Percentiles rank a stretch among this genome's conserved stretches.
phyloP scores from a whole-genome alignment of 306 rosid species.

The Styphnolobium japonicum region DNA sequence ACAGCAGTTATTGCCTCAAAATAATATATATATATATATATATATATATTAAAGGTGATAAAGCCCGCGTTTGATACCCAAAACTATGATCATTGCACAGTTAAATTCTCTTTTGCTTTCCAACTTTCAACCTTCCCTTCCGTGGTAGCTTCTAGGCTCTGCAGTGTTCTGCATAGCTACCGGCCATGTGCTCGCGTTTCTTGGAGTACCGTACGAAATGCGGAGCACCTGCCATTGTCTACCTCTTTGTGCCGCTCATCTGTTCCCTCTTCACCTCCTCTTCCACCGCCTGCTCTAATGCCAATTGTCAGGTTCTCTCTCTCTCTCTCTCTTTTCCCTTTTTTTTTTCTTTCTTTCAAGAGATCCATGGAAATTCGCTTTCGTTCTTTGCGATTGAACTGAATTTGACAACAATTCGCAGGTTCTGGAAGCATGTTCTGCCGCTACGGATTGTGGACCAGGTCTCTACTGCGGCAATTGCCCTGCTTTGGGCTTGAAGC shows the following conservation, averaged over 20 bases:
- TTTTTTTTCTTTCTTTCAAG: background rate
- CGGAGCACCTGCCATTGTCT: conserved; percentile 26
- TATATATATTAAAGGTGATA: too few relatives aligned
- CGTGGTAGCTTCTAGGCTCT: background rate
- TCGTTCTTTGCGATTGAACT: conserved; percentile 25
- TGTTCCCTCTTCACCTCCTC: conserved; percentile 27
- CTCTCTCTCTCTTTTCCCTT: background rate
- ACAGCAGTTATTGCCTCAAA: background rate
- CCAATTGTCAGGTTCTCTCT: conserved; percentile 74
- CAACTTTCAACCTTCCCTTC: background rate
- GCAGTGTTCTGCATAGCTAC: conserved; percentile 17
- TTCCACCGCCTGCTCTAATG: conserved; percentile 67
- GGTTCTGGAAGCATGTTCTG: conserved; percentile 69
- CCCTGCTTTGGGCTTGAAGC: conserved; percentile 65
- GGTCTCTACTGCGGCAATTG: conserved; percentile 94
- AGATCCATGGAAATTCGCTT: conserved; percentile 28
- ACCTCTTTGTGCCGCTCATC: conserved; percentile 39
- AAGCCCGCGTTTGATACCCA: conserved; percentile 49
- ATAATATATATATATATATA: too few relatives aligned
- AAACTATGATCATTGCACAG: conserved; percentile 22
- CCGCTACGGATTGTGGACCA: conserved; percentile 69
- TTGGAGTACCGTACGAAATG: conserved; percentile 36
- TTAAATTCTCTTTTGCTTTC: conserved; percentile 29
- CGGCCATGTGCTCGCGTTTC: conserved; percentile 57
- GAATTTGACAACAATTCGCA: conserved; percentile 29